Conservation (phyloP, 257 asterid species). For the Verbascum thapsus region DNA sequence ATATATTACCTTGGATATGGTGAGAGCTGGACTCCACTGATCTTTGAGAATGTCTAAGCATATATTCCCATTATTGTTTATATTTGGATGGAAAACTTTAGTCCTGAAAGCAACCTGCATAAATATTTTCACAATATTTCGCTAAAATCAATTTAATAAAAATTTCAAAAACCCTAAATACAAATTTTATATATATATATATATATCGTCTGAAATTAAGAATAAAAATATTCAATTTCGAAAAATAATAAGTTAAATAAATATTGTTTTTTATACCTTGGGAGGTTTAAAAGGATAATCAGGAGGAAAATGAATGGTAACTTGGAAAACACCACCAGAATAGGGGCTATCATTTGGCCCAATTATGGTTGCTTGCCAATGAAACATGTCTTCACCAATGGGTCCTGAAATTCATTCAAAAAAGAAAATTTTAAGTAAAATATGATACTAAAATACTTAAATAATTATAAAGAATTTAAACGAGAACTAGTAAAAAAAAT, state of each 20-base stretch:
- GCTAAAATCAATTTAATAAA: too few relatives aligned
- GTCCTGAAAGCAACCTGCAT: constrained; percentile 88
- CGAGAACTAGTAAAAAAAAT: too few relatives aligned
- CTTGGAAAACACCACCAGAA: constrained; percentile 91
- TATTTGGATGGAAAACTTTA: constrained; percentile 89
- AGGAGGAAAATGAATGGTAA: constrained; percentile 82
- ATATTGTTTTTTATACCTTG: constrained; percentile 56
- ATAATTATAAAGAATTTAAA: neutral
- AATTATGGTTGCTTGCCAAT: constrained; percentile 93
- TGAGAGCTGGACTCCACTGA: constrained; percentile 97
- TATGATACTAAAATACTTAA: too few relatives aligned
- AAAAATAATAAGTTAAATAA: neutral
- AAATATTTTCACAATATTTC: too few relatives aligned
- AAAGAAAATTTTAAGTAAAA: too few relatives aligned
- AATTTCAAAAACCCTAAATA: too few relatives aligned
- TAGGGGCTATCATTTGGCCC: constrained; percentile 91
- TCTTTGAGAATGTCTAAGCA: constrained; percentile 86
- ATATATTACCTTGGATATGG: constrained; percentile 73
- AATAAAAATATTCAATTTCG: neutral
- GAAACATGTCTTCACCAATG: constrained; percentile 78
- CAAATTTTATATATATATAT: too few relatives aligned
- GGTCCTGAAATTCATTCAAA: constrained; percentile 55
- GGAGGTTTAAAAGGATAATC: constrained; percentile 95
- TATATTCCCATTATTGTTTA: constrained; percentile 80
- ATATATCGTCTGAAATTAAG: neutral